Conservation (phyloP, 164 flowering plant species). For the Annona cherimola region DNA sequence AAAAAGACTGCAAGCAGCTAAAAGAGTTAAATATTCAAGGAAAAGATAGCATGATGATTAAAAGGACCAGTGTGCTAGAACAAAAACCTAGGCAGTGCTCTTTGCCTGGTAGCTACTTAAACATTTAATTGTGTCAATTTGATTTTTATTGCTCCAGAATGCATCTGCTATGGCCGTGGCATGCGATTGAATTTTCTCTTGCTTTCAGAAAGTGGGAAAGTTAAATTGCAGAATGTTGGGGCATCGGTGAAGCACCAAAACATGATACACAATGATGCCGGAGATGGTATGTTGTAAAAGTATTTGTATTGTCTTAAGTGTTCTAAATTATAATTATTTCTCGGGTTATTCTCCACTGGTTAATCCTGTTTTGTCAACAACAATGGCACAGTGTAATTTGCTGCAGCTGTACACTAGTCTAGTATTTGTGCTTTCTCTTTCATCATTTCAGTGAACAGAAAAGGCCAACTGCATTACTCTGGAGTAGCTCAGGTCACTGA, state of each 20-base stretch:
- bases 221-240: slow-evolving; percentile 3
- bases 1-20: slow-evolving; percentile 26
- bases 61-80: slow-evolving; percentile 11
- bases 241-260: neutral
- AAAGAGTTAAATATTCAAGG: slow-evolving; percentile 19
- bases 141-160: neutral
- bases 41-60: slow-evolving; percentile 16
- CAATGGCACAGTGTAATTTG: neutral
- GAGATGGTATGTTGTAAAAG: slow-evolving; percentile 6
- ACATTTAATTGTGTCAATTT: neutral
- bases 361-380: neutral
- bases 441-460: slow-evolving; percentile 45
- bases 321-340: neutral
- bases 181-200: neutral
- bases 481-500: slow-evolving; percentile 20
- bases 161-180: neutral
- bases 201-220: slow-evolving; percentile 18
- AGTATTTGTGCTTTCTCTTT: neutral
- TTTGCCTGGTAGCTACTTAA: slow-evolving; percentile 20
- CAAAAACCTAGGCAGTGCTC: slow-evolving; percentile 17
- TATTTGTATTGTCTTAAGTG: neutral
- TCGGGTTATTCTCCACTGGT: neutral
- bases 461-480: slow-evolving; percentile 39
- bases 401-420: neutral
- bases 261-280: neutral